Evolutionary conservation across 1,284 basidiomycete genomes (phyloP).

Genomic region (Spongiforma sp.): DNA sequence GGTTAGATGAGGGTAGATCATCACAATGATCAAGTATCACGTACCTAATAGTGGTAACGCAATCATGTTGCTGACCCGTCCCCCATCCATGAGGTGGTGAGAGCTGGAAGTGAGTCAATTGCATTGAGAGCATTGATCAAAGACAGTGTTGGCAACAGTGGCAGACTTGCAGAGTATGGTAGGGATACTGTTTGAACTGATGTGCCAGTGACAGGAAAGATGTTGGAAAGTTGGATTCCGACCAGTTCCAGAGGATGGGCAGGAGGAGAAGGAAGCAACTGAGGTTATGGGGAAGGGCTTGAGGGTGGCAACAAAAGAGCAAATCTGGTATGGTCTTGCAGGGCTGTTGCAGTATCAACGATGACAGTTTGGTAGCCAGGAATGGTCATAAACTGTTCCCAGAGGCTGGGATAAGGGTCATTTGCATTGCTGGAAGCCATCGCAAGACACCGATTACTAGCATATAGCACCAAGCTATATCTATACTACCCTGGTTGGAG

Average conservation of each 20-base stretch:
- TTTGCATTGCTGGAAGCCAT: too few species aligned
- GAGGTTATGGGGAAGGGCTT: background rate
- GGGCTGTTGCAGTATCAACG: background rate
- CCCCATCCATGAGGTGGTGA: background rate
- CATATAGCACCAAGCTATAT: too few species aligned
- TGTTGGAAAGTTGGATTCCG: background rate
- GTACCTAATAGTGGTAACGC: background rate
- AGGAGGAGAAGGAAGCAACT: background rate
- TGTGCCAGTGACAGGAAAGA: too few species aligned
- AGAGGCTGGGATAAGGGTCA: background rate
- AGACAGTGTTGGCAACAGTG: background rate
- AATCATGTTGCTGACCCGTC: background rate
- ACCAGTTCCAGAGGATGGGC: background rate
- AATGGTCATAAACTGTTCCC: background rate
- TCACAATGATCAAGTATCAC: background rate
- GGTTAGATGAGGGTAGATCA: too few species aligned
- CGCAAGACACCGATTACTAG: too few species aligned
- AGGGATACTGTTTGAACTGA: too few species aligned
- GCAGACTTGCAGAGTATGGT: background rate
- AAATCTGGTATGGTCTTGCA: background rate
- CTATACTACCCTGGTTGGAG: too few species aligned
- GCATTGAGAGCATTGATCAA: background rate
- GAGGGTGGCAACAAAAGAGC: background rate
- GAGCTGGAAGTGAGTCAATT: background rate
- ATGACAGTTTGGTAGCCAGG: background rate